Conservation (phyloP, 2,329 filamentous ascomycete genomes). For the Botrytis hyacinthi region DNA sequence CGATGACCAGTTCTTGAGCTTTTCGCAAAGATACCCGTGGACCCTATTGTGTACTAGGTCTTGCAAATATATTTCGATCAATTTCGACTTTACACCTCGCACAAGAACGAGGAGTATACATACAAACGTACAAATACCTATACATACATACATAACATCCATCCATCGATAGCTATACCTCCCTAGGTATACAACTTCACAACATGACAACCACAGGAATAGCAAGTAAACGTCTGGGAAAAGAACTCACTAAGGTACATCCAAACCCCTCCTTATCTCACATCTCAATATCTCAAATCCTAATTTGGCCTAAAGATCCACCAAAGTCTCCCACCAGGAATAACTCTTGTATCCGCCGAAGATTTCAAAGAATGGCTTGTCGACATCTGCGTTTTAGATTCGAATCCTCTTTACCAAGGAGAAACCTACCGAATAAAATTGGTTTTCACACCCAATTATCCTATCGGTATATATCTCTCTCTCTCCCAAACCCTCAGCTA, state of each 20-base stretch:
- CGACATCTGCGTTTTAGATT: slow-evolving; percentile 86
- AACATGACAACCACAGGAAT: slow-evolving; percentile 26
- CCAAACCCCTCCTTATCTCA: neutral
- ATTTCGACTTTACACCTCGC: neutral
- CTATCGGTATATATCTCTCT: slow-evolving; percentile 68
- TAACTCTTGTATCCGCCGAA: slow-evolving; percentile 76
- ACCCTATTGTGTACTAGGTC: neutral
- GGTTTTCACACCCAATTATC: slow-evolving; percentile 78
- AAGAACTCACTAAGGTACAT: slow-evolving; percentile 57
- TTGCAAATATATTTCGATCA: neutral
- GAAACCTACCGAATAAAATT: slow-evolving; percentile 85
- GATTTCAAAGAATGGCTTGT: slow-evolving; percentile 87
- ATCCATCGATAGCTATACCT: neutral
- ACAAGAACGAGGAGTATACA: neutral
- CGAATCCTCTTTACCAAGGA: slow-evolving; percentile 81
- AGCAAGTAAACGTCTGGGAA: slow-evolving; percentile 56
- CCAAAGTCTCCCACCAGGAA: slow-evolving; percentile 56
- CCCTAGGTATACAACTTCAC: neutral
- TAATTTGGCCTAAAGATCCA: slow-evolving; percentile 33
- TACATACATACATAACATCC: neutral
- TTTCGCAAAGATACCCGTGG: neutral
- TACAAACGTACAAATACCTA: neutral
- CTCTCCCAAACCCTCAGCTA: slow-evolving; percentile 65
- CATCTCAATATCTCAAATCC: neutral
- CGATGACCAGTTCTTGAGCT: no score